These are phyloP conservation scores for Talaromyces liani DNA, from an alignment of 495 filamentous ascomycete genomes.

Conservation along the genomic window DNA sequence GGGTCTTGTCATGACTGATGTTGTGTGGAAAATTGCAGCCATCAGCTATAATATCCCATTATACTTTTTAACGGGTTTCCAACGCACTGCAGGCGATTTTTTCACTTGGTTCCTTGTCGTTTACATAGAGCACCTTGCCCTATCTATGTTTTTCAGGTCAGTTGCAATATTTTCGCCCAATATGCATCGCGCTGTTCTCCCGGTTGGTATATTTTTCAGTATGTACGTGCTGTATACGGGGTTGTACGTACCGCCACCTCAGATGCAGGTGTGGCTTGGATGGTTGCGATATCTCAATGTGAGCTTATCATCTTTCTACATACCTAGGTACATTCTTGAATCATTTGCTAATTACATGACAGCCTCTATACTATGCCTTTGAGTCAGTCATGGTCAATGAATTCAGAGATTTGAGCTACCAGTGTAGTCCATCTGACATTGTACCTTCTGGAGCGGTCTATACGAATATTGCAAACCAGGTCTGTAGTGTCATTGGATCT, in stretches of 20 bases:
- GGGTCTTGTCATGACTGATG: constrained; percentile 11
- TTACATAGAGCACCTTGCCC: constrained; percentile 57
- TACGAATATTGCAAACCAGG: constrained; percentile 11
- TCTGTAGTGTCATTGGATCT: constrained; percentile 50
- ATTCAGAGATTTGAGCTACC: constrained; percentile 42
- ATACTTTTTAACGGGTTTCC: constrained; percentile 70
- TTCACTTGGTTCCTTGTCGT: constrained; percentile 72
- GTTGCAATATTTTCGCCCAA: constrained; percentile 42
- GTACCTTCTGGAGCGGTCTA: constrained; percentile 15
- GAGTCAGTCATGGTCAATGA: constrained; percentile 51
- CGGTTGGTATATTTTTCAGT: constrained; percentile 40
- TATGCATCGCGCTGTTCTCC: constrained; percentile 43
- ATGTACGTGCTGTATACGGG: constrained; percentile 43
- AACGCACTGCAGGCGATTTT: constrained; percentile 63
- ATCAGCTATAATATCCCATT: constrained; percentile 24
- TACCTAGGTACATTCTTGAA: no score
- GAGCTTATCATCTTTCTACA: constrained; percentile 13
- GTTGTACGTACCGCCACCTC: constrained; percentile 39
- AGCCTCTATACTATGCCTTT: constrained; percentile 35
- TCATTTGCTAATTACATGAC: no score
- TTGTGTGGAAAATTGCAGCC: constrained; percentile 12
- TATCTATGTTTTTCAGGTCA: constrained; percentile 50
- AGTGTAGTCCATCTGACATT: constrained; percentile 33
- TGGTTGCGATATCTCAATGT: constrained; percentile 47
- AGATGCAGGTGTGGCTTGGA: constrained; percentile 48